Base-by-base conservation (phyloP, 441 rosid genomes). In the Populus hybrid region DNA sequence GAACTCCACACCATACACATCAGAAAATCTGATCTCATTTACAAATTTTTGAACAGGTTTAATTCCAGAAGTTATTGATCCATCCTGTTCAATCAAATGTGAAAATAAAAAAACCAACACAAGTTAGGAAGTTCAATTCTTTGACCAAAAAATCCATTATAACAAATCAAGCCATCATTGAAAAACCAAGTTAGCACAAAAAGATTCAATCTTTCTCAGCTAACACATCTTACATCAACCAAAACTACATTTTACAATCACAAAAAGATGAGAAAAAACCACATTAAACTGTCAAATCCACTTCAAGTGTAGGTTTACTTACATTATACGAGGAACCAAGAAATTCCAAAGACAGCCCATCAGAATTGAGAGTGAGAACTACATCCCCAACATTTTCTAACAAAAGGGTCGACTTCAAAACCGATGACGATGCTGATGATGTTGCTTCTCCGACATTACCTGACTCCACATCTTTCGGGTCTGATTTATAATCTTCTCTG, bases 321-420 rank as follows among this genome's bases (percentile, higher is more conserved):
- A 93, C 98, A 63, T 71, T 80, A 78, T 79, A 83, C 10, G 77
- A 38, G 80, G 93, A 74, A 71, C 87, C 90, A 61, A 84, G 81
- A 79, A 78, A 85, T 80, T 88, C 81, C 97, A 97, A 92, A n/a
- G 90, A 89, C 81, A 95, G 84, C 16, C 90, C 95, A 82, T 91
- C 87, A 35, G 90, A 84, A 84, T 86, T 73, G 64, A 82, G 83
- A 67, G 86, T 73, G 40, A 93, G 89, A 81, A 76, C 72, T 10
- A 92, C 91, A 81, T 88, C 88, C 23, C 99, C 99, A 35, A 84
- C 89, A 72, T 88, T 86, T 81, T 91, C 96, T 85, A 93, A 80
- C 76, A 84, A 83, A 11, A 95, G 72, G 54, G 81, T 81, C 23
- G 88, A 85, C 73, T 81, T 87, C 74, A 78, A 79, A 36, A 73